Evolutionary conservation across 1,284 basidiomycete genomes (phyloP).

Genomic region (Heterobasidion parviporum): DNA sequence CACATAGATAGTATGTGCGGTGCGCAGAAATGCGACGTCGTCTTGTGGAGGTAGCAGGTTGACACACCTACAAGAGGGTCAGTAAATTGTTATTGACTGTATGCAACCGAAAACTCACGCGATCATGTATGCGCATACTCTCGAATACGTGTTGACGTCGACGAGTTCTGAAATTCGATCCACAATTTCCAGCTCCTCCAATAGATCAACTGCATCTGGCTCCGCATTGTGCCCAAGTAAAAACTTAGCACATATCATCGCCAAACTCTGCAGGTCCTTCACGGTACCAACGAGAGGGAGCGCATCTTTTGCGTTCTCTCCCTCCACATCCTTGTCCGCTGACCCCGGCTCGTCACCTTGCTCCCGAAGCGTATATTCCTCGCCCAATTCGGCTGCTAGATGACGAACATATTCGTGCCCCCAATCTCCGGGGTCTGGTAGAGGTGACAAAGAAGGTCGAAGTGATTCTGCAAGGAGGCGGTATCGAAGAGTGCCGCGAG

Average conservation of each 20-base stretch:
- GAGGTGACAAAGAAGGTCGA: constrained; percentile 50
- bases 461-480: constrained; percentile 78
- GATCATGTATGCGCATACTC: constrained; percentile 98
- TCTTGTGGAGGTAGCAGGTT: constrained; percentile 91
- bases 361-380: constrained; percentile 71
- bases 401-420: constrained; percentile 99
- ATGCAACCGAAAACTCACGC: constrained; percentile 42
- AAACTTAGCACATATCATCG: constrained; percentile 86
- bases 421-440: constrained; percentile 91
- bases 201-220: constrained; percentile 94
- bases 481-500: constrained; percentile 90
- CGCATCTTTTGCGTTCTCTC: constrained; percentile 4
- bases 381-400: constrained; percentile 92
- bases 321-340: constrained; percentile 12
- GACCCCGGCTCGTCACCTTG: constrained; percentile 27
- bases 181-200: constrained; percentile 93
- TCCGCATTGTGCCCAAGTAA: constrained; percentile 94
- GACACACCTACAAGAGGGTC: constrained; percentile 61
- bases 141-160: constrained; percentile 82
- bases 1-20: constrained; percentile 88
- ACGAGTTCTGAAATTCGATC: constrained; percentile 70
- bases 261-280: constrained; percentile 74
- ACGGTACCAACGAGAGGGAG: constrained; percentile 37
- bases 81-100: background rate
- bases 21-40: constrained; percentile 84